Evolutionary conservation across 1,284 basidiomycete genomes (phyloP).

Genomic region (Peniophora sp.): DNA sequence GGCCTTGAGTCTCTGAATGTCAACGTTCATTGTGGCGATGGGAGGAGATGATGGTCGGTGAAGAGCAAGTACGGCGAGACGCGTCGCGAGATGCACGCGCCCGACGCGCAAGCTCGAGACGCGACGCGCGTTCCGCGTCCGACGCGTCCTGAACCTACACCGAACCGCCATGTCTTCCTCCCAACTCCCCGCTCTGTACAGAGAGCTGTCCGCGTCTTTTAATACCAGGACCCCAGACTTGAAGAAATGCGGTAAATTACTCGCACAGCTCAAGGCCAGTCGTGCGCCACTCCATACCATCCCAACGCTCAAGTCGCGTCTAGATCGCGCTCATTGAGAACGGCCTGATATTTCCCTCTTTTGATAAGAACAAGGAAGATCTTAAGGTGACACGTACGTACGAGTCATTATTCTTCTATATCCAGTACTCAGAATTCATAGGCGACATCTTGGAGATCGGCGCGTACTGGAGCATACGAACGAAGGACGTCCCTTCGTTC

Average conservation of each 20-base stretch:
- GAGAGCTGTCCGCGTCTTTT: constrained; percentile 56
- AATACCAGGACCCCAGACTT: constrained; percentile 55
- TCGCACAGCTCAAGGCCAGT: constrained; percentile 63
- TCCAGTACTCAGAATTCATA: constrained; percentile 20
- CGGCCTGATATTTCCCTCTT: constrained; percentile 65
- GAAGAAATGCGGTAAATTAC: constrained; percentile 50
- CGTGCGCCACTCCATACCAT: constrained; percentile 15
- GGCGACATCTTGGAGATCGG: constrained; percentile 95
- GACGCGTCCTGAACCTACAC: not conserved
- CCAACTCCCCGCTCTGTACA: constrained; percentile 54
- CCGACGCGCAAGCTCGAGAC: not conserved
- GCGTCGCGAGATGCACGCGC: constrained; percentile 14
- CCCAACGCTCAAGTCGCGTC: not conserved
- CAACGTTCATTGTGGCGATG: constrained; percentile 60
- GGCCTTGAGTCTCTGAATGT: constrained; percentile 74
- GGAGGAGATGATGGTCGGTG: constrained; percentile 14
- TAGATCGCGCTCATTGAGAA: constrained; percentile 76
- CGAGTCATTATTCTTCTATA: constrained; percentile 1
- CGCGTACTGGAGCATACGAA: constrained; percentile 87
- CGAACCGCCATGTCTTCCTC: constrained; percentile 35
- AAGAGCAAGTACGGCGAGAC: constrained; percentile 14
- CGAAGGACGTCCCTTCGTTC: constrained; percentile 85
- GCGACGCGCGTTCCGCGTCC: not conserved
- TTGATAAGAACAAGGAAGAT: constrained; percentile 51
- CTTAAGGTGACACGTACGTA: constrained; percentile 63